Conservation (phyloP, 306 rosid species). For the Glycine tomentella region DNA sequence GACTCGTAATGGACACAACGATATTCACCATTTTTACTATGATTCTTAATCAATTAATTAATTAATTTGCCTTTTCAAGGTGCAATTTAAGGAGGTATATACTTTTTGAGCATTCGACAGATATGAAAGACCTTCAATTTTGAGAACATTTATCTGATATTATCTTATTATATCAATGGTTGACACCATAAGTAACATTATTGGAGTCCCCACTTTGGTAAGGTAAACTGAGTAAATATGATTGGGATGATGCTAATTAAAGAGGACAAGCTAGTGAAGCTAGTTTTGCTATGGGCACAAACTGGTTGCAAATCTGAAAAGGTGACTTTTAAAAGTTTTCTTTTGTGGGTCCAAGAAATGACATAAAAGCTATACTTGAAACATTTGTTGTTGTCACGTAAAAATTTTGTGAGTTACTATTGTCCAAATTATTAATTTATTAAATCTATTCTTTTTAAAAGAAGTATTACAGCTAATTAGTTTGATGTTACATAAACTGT, state of each 20-base stretch:
- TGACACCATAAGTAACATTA: background rate
- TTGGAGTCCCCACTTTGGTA: constrained; percentile 29
- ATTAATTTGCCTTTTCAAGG: background rate
- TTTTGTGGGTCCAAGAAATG: constrained; percentile 32
- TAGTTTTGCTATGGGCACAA: constrained; percentile 5
- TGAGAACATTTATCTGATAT: background rate
- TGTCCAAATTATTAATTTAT: background rate
- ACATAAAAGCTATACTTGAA: background rate
- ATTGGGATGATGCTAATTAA: constrained; percentile 17
- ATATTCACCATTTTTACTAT: constrained; percentile 17
- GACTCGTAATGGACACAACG: constrained; percentile 38
- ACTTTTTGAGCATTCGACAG: background rate
- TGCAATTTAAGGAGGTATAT: background rate
- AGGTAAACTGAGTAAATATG: constrained; percentile 27
- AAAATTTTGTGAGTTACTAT: background rate
- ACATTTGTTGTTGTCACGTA: background rate
- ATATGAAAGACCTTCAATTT: constrained; percentile 7
- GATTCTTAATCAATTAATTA: background rate
- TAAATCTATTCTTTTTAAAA: too few species aligned
- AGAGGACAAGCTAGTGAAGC: constrained; percentile 13
- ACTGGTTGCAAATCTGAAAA: constrained; percentile 28
- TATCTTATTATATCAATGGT: background rate
- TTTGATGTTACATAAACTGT: background rate
- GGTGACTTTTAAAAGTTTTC: background rate
- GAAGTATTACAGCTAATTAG: background rate